These are phyloP conservation scores for Xylariales sp. DNA, from an alignment of 2,329 filamentous ascomycete genomes.

Conservation along the genomic window DNA sequence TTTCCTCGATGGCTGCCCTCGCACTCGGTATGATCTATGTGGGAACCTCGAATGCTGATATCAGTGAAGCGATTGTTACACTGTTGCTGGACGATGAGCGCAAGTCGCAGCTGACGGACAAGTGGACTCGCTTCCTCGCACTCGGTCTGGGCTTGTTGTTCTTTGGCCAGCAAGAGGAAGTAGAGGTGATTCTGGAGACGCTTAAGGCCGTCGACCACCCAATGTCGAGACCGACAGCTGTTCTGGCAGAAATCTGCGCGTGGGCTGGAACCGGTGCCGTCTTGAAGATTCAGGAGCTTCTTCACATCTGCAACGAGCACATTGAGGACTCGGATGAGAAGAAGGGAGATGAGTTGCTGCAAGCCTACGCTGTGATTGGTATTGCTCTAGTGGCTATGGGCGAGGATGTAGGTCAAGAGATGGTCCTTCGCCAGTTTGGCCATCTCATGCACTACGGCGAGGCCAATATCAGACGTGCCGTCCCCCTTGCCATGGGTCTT, in stretches of 20 bases:
- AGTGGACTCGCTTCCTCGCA: slow-evolving; percentile 96
- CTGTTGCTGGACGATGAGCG: slow-evolving; percentile 93
- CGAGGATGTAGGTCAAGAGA: slow-evolving; percentile 96
- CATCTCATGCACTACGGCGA: slow-evolving; percentile 99
- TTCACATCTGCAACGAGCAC: slow-evolving; percentile 97
- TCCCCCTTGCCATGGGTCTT: slow-evolving; percentile 93
- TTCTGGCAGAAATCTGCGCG: slow-evolving; percentile 92
- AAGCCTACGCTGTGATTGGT: slow-evolving; percentile 93
- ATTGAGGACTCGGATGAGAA: slow-evolving; percentile 92
- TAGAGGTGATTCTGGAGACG: slow-evolving; percentile 96
- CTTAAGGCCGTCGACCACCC: slow-evolving; percentile 96
- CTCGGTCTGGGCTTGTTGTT: slow-evolving; percentile 89
- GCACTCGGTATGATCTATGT: slow-evolving; percentile 89
- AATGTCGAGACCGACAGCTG: slow-evolving; percentile 92
- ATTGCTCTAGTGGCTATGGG: slow-evolving; percentile 96
- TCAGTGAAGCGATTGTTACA: slow-evolving; percentile 87
- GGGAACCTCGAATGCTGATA: slow-evolving; percentile 84
- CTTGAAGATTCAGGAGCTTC: slow-evolving; percentile 91
- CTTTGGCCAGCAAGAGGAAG: slow-evolving; percentile 96
- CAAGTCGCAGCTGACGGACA: slow-evolving; percentile 87
- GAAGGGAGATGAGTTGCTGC: slow-evolving; percentile 90
- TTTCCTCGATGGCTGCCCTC: slow-evolving; percentile 92
- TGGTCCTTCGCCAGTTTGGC: slow-evolving; percentile 95
- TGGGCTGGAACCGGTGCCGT: slow-evolving; percentile 98
- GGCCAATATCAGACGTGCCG: slow-evolving; percentile 92